Evolutionary conservation across 1,139 yeast species (phyloP).

Genomic region (Debaryomyces sp.): DNA sequence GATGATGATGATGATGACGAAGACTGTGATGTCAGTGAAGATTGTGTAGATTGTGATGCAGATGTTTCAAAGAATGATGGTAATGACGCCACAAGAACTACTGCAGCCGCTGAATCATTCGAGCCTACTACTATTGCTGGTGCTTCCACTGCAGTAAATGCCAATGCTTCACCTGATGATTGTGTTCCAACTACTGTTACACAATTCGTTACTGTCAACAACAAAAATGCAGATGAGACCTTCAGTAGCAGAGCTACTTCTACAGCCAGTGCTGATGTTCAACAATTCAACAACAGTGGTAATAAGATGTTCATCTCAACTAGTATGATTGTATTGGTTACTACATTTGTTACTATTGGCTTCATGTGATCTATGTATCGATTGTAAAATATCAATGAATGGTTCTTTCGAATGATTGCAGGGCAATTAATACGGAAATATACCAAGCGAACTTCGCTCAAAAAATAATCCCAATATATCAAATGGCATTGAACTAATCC

Average conservation of each 20-base stretch:
- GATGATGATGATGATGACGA: conserved; percentile 12
- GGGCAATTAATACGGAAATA: conserved; percentile 3
- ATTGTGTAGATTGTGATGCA: conserved; percentile 9
- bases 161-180: conserved; percentile 3
- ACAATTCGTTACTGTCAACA: conserved; percentile 8
- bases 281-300: conserved; percentile 6
- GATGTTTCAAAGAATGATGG: neutral
- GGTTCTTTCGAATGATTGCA: conserved; percentile 6
- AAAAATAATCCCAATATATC: neutral
- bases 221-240: conserved; percentile 1
- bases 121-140: neutral
- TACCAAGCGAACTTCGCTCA: neutral
- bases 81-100: neutral
- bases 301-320: conserved; percentile 4
- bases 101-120: conserved; percentile 4
- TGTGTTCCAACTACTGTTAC: conserved; percentile 12
- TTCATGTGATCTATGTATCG: conserved; percentile 4
- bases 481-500: neutral
- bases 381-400: neutral
- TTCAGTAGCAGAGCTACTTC: conserved; percentile 4
- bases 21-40: conserved; percentile 6
- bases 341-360: conserved; percentile 3
- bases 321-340: conserved; percentile 2
- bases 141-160: neutral
- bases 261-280: conserved; percentile 4